These are phyloP conservation scores for Wickerhamiella domercqiae DNA, from an alignment of 805 yeast genomes.

Conservation along the genomic window DNA sequence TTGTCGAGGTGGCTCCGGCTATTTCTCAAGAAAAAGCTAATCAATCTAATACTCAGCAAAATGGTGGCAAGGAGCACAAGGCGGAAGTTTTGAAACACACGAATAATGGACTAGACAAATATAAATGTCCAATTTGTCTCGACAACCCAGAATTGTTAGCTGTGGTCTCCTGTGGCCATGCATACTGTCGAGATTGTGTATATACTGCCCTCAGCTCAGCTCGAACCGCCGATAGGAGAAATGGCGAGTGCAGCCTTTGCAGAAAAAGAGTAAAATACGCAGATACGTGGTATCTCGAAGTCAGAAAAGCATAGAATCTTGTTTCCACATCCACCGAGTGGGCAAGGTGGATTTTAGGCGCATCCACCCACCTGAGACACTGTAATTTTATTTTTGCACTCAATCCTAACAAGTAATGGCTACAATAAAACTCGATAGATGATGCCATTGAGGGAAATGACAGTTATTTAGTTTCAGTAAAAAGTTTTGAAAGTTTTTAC, in stretches of 20 bases:
- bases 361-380: too few species aligned
- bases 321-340: too few species aligned
- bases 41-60: neutral
- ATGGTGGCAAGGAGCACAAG: too few species aligned
- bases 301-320: too few species aligned
- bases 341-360: too few species aligned
- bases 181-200: constrained; percentile 15
- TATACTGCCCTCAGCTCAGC: constrained; percentile 11
- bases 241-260: constrained; percentile 15
- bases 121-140: constrained; percentile 12
- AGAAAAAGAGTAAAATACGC: constrained; percentile 12
- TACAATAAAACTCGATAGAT: too few species aligned
- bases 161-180: constrained; percentile 15
- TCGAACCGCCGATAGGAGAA: constrained; percentile 3
- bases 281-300: neutral
- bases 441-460: too few species aligned
- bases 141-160: constrained; percentile 16
- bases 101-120: neutral
- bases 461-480: too few species aligned
- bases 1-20: neutral
- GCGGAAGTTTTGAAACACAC: too few species aligned
- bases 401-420: too few species aligned
- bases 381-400: too few species aligned
- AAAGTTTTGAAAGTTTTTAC: too few species aligned
- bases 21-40: neutral